Evolutionary conservation across 176 grass and related monocot species (phyloP), one percentile per base, ranked within the genome.

Genomic region (Phoenix roebelenii): DNA sequence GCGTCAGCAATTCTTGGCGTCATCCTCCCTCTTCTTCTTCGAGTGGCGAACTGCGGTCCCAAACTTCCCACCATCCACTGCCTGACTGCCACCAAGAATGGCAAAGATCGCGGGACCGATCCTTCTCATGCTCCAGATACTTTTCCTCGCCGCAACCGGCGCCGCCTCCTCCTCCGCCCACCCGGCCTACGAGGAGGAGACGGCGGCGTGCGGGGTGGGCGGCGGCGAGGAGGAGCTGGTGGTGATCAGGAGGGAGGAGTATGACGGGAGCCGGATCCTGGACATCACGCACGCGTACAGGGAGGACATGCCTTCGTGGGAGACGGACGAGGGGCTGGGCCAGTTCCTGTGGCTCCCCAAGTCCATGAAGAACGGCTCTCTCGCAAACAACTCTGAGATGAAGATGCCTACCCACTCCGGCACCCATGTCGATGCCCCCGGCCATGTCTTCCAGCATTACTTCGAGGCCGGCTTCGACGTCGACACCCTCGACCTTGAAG

Each of bases 221-320:
- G 26, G 65, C 17, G 51, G 26, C 9, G 51, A 7, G 18, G 25
- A 16, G 50, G 60, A 59, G 58, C 44, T 18, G 50, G 50, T 17
- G 30, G 76, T 73, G 50, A n/a, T 67, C 59, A 58, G 85, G 60
- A 39, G 65, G 55, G 80, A 77, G 72, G 85, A 84, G 80, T 59
- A 80, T 73, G 85, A 70, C 72, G 74, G 76, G 29, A 72, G 79
- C 39, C 50, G 76, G 56, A 86, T 95, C 77, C 15, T 95, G 29
- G 85, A 95, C 71, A 95, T 89, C 58, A 95, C 82, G 32, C 90
- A 95, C 67, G 82, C 76, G 49, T 86, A 86, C 80, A 63, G 67
- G 6, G 67, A 76, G 5, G 82, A 85, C 16, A 74, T 84, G 74
- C 90, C 90, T 35, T 54, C 55, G 44, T 80, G 71, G 14, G 59